A percentile compares a stretch with the other conserved stretches of the same genome.
Evolutionary conservation across 108 stramenopile species (phyloP).

Genomic region (Mediolabrus comicus): DNA sequence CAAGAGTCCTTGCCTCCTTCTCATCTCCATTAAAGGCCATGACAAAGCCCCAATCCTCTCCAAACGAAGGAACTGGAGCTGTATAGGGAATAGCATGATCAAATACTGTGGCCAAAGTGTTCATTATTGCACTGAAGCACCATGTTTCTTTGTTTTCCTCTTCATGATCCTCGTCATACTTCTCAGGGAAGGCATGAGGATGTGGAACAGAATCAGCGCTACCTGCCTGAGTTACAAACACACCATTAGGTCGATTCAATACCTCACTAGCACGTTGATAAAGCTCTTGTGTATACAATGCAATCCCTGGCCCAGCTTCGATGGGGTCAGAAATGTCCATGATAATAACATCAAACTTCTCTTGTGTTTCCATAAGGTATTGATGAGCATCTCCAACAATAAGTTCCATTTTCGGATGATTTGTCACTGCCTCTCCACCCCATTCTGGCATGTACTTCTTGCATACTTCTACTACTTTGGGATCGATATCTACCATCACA

Average conservation of each 20-base stretch:
- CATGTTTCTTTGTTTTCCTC: constrained; percentile 27
- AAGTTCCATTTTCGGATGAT: constrained; percentile 69
- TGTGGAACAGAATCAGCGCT: constrained; percentile 54
- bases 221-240: constrained; percentile 88
- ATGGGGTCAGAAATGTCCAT: constrained; percentile 92
- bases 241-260: constrained; percentile 50
- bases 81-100: constrained; percentile 78
- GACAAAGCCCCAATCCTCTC: constrained; percentile 88
- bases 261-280: constrained; percentile 65
- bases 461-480: constrained; percentile 74
- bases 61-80: constrained; percentile 82
- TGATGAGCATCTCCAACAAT: constrained; percentile 74
- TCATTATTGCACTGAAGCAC: constrained; percentile 80
- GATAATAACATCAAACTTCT: constrained; percentile 79
- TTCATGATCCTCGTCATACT: constrained; percentile 46
- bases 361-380: constrained; percentile 51
- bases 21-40: constrained; percentile 65
- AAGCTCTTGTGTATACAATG: constrained; percentile 91
- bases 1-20: constrained; percentile 6
- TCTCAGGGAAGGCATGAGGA: constrained; percentile 30
- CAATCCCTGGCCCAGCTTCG: constrained; percentile 90
- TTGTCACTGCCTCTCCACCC: constrained; percentile 68
- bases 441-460: constrained; percentile 74
- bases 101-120: constrained; percentile 79
- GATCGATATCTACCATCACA: constrained; percentile 91